phyloP scores from a whole-genome alignment of 2,329 filamentous ascomycete genomes.

The Arachnomyces sp. region DNA sequence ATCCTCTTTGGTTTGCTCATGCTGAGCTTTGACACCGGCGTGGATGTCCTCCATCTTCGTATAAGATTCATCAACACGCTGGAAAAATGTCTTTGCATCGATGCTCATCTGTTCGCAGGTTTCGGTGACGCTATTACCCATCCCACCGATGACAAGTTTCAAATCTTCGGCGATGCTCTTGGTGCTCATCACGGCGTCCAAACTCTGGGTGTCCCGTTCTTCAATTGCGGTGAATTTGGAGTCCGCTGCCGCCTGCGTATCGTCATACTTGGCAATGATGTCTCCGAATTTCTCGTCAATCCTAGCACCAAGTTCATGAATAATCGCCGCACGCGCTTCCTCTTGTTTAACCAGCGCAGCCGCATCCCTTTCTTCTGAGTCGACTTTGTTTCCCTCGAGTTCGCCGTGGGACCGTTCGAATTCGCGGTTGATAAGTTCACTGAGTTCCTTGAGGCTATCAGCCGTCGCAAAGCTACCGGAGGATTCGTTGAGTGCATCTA shows the following conservation, averaged over 20 bases:
- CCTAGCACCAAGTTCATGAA: slow-evolving; percentile 48
- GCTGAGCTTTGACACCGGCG: slow-evolving; percentile 63
- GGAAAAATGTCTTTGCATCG: slow-evolving; percentile 80
- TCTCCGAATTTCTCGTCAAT: slow-evolving; percentile 73
- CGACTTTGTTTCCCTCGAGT: slow-evolving; percentile 73
- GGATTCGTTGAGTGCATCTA: slow-evolving; percentile 62
- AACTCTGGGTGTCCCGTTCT: slow-evolving; percentile 63
- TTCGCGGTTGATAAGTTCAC: slow-evolving; percentile 69
- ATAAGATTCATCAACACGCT: slow-evolving; percentile 71
- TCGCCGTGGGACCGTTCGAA: slow-evolving; percentile 79
- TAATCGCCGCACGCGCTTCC: slow-evolving; percentile 48
- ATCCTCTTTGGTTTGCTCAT: slow-evolving; percentile 74
- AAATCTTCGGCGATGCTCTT: slow-evolving; percentile 82
- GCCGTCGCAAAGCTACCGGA: slow-evolving; percentile 39
- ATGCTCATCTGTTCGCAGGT: slow-evolving; percentile 80
- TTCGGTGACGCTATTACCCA: slow-evolving; percentile 72
- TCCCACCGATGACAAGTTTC: slow-evolving; percentile 74
- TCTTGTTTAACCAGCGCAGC: slow-evolving; percentile 53
- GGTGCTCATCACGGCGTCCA: slow-evolving; percentile 65
- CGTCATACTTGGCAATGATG: slow-evolving; percentile 80
- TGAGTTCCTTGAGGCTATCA: slow-evolving; percentile 63
- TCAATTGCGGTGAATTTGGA: slow-evolving; percentile 67
- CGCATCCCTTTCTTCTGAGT: slow-evolving; percentile 57
- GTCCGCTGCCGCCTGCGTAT: slow-evolving; percentile 67
- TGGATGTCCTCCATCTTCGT: slow-evolving; percentile 66